Evolutionary conservation across 2,329 filamentous ascomycete genomes (phyloP).

Genomic region (Aureobasidium sp.): DNA sequence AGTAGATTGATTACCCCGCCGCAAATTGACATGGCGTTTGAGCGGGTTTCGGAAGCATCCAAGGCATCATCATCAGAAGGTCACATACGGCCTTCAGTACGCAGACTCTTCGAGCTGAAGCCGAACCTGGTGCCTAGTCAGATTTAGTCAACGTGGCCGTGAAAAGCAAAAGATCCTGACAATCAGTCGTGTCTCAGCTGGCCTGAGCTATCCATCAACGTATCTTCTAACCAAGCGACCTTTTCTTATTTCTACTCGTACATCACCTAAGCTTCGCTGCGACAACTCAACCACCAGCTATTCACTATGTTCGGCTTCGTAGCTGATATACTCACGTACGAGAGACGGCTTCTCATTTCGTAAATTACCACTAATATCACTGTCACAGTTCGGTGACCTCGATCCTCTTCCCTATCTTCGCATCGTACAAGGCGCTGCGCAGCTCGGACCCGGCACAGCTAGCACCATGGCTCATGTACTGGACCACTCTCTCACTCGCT

Average conservation of each 20-base stretch:
- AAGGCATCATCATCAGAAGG: neutral
- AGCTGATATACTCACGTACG: slow-evolving; percentile 70
- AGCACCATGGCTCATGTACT: slow-evolving; percentile 99
- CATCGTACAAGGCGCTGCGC: slow-evolving; percentile 95
- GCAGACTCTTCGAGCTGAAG: neutral
- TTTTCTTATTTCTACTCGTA: neutral
- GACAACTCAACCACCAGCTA: neutral
- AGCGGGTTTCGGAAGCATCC: neutral
- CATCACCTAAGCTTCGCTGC: slow-evolving; percentile 2
- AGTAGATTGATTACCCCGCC: neutral
- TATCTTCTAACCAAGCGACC: neutral
- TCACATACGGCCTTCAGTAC: neutral
- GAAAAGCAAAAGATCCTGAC: slow-evolving; percentile 1
- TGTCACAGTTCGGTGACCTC: slow-evolving; percentile 67
- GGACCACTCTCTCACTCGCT: slow-evolving; percentile 80
- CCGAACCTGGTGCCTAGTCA: slow-evolving; percentile 2
- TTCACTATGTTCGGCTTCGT: slow-evolving; percentile 66
- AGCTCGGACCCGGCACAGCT: slow-evolving; percentile 82
- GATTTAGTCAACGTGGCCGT: neutral
- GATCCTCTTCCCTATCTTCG: slow-evolving; percentile 90
- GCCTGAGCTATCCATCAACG: neutral
- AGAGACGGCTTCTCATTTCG: slow-evolving; percentile 24
- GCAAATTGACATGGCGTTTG: neutral
- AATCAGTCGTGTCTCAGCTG: neutral
- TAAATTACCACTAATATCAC: slow-evolving; percentile 10